Percentiles rank a stretch among this genome's conserved stretches.
Evolutionary conservation across 169 alveolate species (phyloP).

Genomic region (Plasmodium cynomolgi): DNA sequence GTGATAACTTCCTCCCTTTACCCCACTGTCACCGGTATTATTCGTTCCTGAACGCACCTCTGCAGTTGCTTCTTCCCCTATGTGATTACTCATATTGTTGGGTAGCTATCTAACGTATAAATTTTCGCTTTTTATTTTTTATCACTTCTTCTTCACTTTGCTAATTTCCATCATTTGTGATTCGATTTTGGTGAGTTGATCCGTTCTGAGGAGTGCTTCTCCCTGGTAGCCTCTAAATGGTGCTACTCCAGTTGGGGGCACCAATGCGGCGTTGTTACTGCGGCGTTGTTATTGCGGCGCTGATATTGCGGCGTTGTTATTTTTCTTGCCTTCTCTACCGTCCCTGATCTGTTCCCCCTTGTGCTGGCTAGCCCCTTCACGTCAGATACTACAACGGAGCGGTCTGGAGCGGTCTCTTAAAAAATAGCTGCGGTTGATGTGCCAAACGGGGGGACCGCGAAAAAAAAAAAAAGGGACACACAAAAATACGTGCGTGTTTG

Average conservation of each 20-base stretch:
- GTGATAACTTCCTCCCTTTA: neutral
- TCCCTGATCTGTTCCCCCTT: neutral
- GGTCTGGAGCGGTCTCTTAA: neutral
- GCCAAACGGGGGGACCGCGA: neutral
- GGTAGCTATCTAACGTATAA: neutral
- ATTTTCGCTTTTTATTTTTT: neutral
- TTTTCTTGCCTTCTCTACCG: neutral
- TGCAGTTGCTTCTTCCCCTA: neutral
- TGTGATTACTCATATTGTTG: neutral
- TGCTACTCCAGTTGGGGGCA: neutral
- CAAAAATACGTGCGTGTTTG: neutral
- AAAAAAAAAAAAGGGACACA: neutral
- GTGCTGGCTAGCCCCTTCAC: neutral
- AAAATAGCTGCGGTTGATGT: neutral
- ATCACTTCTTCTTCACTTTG: neutral
- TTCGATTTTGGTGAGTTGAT: neutral
- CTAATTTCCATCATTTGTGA: neutral
- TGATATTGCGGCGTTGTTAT: neutral
- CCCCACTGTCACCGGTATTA: neutral
- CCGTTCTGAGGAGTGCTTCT: neutral
- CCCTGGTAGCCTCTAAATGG: neutral
- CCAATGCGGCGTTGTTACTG: neutral
- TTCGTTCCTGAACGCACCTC: neutral
- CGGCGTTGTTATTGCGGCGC: neutral
- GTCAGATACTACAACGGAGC: neutral